Percentiles rank a stretch among this genome's conserved stretches.
phyloP scores from a whole-genome alignment of 139 green algal species.

The Micractinium conductrix region DNA sequence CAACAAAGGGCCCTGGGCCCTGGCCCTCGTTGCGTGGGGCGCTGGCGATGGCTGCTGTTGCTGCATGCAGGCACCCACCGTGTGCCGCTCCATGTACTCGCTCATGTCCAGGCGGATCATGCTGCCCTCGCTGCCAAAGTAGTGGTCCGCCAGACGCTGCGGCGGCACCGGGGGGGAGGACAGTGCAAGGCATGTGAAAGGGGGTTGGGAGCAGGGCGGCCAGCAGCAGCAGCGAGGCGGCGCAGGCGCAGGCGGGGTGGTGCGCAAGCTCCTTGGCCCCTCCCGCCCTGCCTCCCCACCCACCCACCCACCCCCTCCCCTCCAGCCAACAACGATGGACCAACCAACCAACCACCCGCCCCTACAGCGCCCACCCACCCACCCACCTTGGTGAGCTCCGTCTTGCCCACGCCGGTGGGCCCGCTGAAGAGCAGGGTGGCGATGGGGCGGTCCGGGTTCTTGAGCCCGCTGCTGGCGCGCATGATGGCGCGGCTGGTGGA shows the following conservation, averaged over 20 bases:
- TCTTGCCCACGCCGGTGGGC: conserved; percentile 89
- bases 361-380: background rate
- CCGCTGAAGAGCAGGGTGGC: conserved; percentile 81
- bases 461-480: conserved; percentile 65
- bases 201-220: too few relatives aligned
- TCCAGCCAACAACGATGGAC: background rate
- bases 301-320: background rate
- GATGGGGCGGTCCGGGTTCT: conserved; percentile 71
- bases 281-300: background rate
- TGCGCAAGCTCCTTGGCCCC: too few relatives aligned
- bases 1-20: background rate
- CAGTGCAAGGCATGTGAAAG: background rate
- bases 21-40: too few relatives aligned
- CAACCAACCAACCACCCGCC: background rate
- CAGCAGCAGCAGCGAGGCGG: background rate
- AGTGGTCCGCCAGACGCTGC: conserved; percentile 46
- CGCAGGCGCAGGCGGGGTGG: background rate
- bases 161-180: background rate
- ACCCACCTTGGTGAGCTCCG: conserved; percentile 73
- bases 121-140: conserved; percentile 51
- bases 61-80: too few relatives aligned
- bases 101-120: conserved; percentile 98
- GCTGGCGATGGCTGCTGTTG: too few relatives aligned
- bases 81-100: conserved; percentile 93
- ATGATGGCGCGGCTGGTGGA: conserved; percentile 64